Conservation (phyloP, 2,329 filamentous ascomycete species). For the Phialophora chinensis region DNA sequence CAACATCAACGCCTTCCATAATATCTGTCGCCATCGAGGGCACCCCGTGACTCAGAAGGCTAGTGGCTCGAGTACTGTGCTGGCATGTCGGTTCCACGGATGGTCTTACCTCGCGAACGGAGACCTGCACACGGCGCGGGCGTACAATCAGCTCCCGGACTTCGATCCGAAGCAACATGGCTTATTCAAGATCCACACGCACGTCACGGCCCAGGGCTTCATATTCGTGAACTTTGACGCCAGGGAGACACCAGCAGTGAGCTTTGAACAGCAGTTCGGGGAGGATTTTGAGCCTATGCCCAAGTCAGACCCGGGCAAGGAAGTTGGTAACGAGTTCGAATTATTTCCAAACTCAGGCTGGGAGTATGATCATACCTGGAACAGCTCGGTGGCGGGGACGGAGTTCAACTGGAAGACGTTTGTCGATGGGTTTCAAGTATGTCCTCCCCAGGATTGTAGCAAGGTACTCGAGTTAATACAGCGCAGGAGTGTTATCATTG, state of each 20-base stretch:
- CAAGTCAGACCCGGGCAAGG: constrained; percentile 25
- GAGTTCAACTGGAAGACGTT: constrained; percentile 65
- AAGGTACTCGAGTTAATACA: neutral
- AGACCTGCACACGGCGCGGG: constrained; percentile 64
- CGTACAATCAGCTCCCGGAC: constrained; percentile 62
- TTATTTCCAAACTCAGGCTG: constrained; percentile 60
- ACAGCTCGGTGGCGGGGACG: constrained; percentile 55
- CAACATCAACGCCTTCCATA: constrained; percentile 66
- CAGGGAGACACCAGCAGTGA: constrained; percentile 52
- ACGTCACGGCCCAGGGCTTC: constrained; percentile 47
- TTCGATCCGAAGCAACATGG: constrained; percentile 65
- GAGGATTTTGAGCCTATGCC: constrained; percentile 52
- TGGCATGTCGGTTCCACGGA: constrained; percentile 67
- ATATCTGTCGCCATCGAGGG: constrained; percentile 67
- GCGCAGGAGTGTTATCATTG: constrained; percentile 36
- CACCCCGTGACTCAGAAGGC: constrained; percentile 56
- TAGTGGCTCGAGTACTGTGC: constrained; percentile 47
- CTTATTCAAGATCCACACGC: constrained; percentile 50
- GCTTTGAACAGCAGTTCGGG: constrained; percentile 61
- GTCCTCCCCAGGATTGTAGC: neutral
- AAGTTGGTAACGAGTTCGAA: constrained; percentile 46
- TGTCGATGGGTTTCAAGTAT: constrained; percentile 35
- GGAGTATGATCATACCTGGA: constrained; percentile 63
- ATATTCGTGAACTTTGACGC: constrained; percentile 65
- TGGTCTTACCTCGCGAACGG: constrained; percentile 67